These are phyloP conservation scores for Trametes punicea DNA, from an alignment of 768 basidiomycete species.

Conservation along the genomic window DNA sequence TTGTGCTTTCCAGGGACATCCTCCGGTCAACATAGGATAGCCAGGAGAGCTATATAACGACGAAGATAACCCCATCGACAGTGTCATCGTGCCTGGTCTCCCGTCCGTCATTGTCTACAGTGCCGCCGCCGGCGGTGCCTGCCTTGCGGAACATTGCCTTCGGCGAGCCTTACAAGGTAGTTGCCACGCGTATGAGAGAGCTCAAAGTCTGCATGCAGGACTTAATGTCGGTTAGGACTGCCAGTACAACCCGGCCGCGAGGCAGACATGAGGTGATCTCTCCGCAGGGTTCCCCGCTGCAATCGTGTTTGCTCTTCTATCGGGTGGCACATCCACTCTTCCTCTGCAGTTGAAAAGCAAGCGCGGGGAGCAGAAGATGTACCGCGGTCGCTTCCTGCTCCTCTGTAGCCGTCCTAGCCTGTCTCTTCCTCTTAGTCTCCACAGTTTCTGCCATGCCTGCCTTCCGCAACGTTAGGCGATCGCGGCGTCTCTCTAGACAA, in stretches of 20 bases:
- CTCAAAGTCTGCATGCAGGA: slow-evolving; percentile 12
- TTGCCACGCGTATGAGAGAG: slow-evolving; percentile 13
- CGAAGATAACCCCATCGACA: neutral
- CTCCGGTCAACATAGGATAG: slow-evolving; percentile 9
- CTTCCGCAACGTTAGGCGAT: slow-evolving; percentile 37
- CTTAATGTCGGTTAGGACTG: slow-evolving; percentile 11
- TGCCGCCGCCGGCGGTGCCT: neutral
- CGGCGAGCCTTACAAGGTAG: slow-evolving; percentile 15
- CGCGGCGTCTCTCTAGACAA: slow-evolving; percentile 43
- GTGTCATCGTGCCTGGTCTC: neutral
- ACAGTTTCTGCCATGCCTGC: slow-evolving; percentile 29
- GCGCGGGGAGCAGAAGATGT: slow-evolving; percentile 8
- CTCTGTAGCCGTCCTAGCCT: slow-evolving; percentile 7
- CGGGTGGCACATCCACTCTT: slow-evolving; percentile 15
- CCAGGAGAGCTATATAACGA: slow-evolving; percentile 10
- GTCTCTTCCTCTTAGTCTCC: slow-evolving; percentile 3
- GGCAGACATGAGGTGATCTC: slow-evolving; percentile 19
- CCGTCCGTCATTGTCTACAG: neutral
- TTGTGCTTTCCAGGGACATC: neutral
- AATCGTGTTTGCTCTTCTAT: slow-evolving; percentile 17
- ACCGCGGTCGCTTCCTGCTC: slow-evolving; percentile 10
- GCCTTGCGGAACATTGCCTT: slow-evolving; percentile 1
- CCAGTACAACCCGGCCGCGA: slow-evolving; percentile 15
- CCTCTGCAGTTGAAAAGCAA: slow-evolving; percentile 12
- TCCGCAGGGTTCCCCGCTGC: slow-evolving; percentile 1